A percentile compares a stretch with the other conserved stretches of the same genome.
These are phyloP conservation scores for Coemansia aciculifera DNA, from an alignment of 192 early-diverging fungal genomes.

Conservation along the genomic window DNA sequence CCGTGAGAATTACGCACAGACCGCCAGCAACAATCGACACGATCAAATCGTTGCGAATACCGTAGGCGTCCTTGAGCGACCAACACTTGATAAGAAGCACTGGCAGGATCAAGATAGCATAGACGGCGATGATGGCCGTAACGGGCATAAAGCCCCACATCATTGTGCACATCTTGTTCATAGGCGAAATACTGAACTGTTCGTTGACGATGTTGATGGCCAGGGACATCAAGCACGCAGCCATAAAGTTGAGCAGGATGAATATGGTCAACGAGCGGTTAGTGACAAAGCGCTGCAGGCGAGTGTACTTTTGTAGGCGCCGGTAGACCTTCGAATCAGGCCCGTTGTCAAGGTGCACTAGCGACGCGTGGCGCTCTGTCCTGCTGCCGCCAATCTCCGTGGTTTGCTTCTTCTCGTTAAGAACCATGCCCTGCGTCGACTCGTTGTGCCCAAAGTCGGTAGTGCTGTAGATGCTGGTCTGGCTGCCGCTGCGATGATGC, in stretches of 20 bases:
- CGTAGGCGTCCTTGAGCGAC: slow-evolving; percentile 42
- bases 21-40: slow-evolving; percentile 26
- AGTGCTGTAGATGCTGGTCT: slow-evolving; percentile 40
- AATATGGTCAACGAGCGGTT: slow-evolving; percentile 22
- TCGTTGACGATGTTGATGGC: slow-evolving; percentile 42
- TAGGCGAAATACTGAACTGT: slow-evolving; percentile 36
- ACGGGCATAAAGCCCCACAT: slow-evolving; percentile 41
- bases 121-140: slow-evolving; percentile 8
- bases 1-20: slow-evolving; percentile 18
- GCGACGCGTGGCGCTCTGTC: slow-evolving; percentile 9
- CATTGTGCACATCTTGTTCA: slow-evolving; percentile 25
- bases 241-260: slow-evolving; percentile 13
- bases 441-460: slow-evolving; percentile 27
- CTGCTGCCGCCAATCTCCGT: slow-evolving; percentile 13
- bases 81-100: slow-evolving; percentile 33
- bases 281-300: slow-evolving; percentile 31
- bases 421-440: slow-evolving; percentile 10
- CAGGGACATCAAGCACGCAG: slow-evolving; percentile 29
- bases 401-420: slow-evolving; percentile 25
- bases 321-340: slow-evolving; percentile 26
- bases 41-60: slow-evolving; percentile 46
- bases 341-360: slow-evolving; percentile 7
- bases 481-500: slow-evolving; percentile 26
- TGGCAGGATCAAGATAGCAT: slow-evolving; percentile 27
- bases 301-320: slow-evolving; percentile 37